These are phyloP conservation scores for Nadsonia fulvescens DNA, from an alignment of 805 yeast species.

Conservation along the genomic window DNA sequence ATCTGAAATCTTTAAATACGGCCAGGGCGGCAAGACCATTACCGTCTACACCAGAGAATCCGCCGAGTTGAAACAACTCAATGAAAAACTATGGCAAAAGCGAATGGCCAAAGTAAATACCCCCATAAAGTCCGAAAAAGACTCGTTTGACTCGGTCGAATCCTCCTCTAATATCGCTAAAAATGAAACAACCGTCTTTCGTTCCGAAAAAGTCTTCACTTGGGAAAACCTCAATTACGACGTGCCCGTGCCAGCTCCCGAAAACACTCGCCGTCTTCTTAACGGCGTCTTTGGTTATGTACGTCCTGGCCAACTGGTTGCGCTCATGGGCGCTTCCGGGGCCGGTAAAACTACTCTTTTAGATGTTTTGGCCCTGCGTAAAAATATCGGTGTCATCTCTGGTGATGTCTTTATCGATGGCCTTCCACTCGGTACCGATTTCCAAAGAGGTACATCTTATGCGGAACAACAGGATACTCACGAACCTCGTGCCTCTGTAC, in stretches of 20 bases:
- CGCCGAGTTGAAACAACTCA: constrained; percentile 3
- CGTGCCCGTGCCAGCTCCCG: constrained; percentile 33
- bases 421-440: constrained; percentile 36
- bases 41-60: constrained; percentile 1
- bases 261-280: constrained; percentile 41
- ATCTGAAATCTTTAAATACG: constrained; percentile 26
- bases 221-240: constrained; percentile 65
- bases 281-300: constrained; percentile 66
- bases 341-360: constrained; percentile 67
- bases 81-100: constrained; percentile 8
- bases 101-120: constrained; percentile 1
- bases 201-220: constrained; percentile 41
- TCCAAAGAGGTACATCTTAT: constrained; percentile 51
- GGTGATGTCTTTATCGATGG: constrained; percentile 57
- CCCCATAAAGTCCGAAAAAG: constrained; percentile 1
- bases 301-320: constrained; percentile 67
- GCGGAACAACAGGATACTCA: constrained; percentile 68
- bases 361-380: constrained; percentile 54
- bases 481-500: constrained; percentile 44
- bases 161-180: constrained; percentile 1
- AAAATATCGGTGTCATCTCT: constrained; percentile 51
- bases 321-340: constrained; percentile 63
- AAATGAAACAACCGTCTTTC: neutral
- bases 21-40: constrained; percentile 13
- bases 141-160: constrained; percentile 1